Base-by-base conservation (phyloP, 495 filamentous ascomycete genomes). In the Neurospora sp. region DNA sequence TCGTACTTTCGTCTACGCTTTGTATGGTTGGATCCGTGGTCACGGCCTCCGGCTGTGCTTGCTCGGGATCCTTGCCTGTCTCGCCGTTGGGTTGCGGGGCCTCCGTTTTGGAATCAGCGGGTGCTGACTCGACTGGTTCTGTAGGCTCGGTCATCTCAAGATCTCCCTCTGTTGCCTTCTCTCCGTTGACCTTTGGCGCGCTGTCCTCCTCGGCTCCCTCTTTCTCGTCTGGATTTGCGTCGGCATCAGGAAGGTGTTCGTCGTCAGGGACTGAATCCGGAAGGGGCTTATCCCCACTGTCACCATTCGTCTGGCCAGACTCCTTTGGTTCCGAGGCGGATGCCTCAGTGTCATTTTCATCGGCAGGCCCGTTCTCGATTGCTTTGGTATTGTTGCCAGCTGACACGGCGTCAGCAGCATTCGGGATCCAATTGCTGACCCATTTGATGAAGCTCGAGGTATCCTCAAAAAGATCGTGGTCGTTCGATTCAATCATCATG, bases 401-500 rank as follows among this genome's bases (percentile, higher is more conserved):
- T 17, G 35, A 12, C 16, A 35, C 22, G 4, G 41, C 71, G 12
- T 69, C 73, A 8, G 69, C 68, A 12, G 45, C 65, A 8, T 40
- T 12, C 10, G 76, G 68, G 1, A 70, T 39, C 12, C 65, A 70
- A 3, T 68, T 73, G 41, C 70, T 37, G 8, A 73, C 75, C 20
- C 73, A 74, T 12, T 70, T 75, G 35, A 79, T 73, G 45, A 77
- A 79, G 42, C 74, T 78, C 20, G 77, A 79, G 12, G 80, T 75
- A 69, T 86, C 80, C 27, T 79, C 81, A 72, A 87, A 89, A 1
- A 89, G 74, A 27, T 82, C 80, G 65, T 85, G 80, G 76, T 92
- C 89, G 68, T 84, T 79, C 8, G 86, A 83, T 0, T 85, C 85
- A 45, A 88, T 83, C 79, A 92, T 84, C 68, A 83, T 78, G 45